These are phyloP conservation scores for Aspergillus pseudoviridinutans DNA, from an alignment of 2,329 filamentous ascomycete species.

Conservation along the genomic window DNA sequence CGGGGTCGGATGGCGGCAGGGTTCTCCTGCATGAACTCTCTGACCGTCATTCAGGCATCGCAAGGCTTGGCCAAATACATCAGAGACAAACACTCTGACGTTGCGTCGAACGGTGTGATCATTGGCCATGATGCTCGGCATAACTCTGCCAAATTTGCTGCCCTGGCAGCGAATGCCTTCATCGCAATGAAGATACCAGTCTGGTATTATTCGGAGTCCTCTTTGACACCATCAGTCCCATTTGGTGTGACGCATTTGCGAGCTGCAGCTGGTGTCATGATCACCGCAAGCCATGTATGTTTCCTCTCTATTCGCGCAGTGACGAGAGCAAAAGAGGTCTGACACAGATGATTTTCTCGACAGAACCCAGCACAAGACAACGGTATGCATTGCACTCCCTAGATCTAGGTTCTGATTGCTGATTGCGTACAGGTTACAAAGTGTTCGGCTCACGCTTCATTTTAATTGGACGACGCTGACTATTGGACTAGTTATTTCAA, in stretches of 20 bases:
- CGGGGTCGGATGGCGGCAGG: constrained; percentile 63
- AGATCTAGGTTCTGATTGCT: constrained; percentile 3
- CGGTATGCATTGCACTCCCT: constrained; percentile 30
- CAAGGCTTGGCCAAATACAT: constrained; percentile 62
- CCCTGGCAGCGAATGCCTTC: constrained; percentile 58
- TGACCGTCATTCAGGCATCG: constrained; percentile 60
- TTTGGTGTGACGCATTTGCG: constrained; percentile 54
- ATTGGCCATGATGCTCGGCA: constrained; percentile 62
- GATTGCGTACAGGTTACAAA: constrained; percentile 51
- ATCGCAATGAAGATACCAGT: constrained; percentile 56
- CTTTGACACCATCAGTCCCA: constrained; percentile 60
- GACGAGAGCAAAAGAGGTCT: constrained; percentile 1
- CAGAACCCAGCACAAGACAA: constrained; percentile 61
- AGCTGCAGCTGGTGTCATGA: constrained; percentile 60
- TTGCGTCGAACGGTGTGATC: constrained; percentile 49
- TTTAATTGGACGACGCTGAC: constrained; percentile 17
- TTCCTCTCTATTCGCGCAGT: not conserved
- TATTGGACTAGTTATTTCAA: constrained; percentile 49
- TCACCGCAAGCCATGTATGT: constrained; percentile 59
- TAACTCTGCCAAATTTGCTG: constrained; percentile 59
- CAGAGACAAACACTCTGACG: constrained; percentile 41
- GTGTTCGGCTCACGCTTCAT: constrained; percentile 37
- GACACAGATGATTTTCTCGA: not conserved
- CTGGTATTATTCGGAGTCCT: constrained; percentile 53
- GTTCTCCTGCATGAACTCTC: constrained; percentile 57